These are phyloP conservation scores for Morella rubra DNA, from an alignment of 306 rosid genomes.

Conservation along the genomic window DNA sequence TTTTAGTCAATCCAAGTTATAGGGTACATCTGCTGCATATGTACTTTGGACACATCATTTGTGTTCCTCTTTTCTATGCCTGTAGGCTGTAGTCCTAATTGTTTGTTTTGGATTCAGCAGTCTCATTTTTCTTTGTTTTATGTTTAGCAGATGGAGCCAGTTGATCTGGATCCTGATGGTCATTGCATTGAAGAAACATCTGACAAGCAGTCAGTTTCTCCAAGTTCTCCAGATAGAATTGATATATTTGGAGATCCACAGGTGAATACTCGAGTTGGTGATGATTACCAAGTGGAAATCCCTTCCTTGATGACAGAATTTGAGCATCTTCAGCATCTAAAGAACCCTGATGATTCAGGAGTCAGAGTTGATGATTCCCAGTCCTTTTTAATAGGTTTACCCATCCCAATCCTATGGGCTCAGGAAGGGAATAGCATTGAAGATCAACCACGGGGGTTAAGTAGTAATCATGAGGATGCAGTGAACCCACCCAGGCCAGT, in stretches of 20 bases:
- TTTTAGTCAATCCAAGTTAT: not conserved
- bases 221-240: slow-evolving; percentile 43
- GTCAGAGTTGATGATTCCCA: slow-evolving; percentile 22
- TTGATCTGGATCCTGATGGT: slow-evolving; percentile 28
- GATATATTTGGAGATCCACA: slow-evolving; percentile 45
- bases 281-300: slow-evolving; percentile 62
- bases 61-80: not conserved
- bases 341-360: slow-evolving; percentile 42
- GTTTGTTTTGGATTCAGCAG: slow-evolving; percentile 10
- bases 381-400: slow-evolving; percentile 54
- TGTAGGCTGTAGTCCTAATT: slow-evolving; percentile 27
- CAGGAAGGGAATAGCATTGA: slow-evolving; percentile 31
- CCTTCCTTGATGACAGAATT: slow-evolving; percentile 48
- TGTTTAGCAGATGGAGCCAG: slow-evolving; percentile 51
- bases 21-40: slow-evolving; percentile 14
- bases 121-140: slow-evolving; percentile 16
- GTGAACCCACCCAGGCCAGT: slow-evolving; percentile 21
- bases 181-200: slow-evolving; percentile 38
- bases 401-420: slow-evolving; percentile 50
- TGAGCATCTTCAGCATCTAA: slow-evolving; percentile 35
- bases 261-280: slow-evolving; percentile 54
- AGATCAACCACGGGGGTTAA: slow-evolving; percentile 24
- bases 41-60: slow-evolving; percentile 23
- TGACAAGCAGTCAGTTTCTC: slow-evolving; percentile 33
- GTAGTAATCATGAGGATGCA: slow-evolving; percentile 29